A percentile compares a stretch with the other conserved stretches of the same genome.
These are phyloP conservation scores for Canavalia gladiata DNA, from an alignment of 306 rosid species.

Conservation along the genomic window DNA sequence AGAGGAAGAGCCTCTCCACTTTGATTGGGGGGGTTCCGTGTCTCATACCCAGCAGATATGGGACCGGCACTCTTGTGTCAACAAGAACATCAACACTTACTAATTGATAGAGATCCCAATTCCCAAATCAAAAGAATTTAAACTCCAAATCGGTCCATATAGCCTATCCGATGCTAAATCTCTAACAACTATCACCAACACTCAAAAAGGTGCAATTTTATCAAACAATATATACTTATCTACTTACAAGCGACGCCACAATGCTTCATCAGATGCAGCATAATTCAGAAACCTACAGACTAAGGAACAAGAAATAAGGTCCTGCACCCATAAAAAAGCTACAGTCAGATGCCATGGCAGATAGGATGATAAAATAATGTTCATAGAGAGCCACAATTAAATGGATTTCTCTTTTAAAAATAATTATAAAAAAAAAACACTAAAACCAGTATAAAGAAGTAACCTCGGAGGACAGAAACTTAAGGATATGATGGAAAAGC, in stretches of 20 bases:
- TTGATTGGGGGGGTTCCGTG: slow-evolving; percentile 29
- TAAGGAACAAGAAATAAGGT: slow-evolving; percentile 80
- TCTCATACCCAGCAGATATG: slow-evolving; percentile 36
- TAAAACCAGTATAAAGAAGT: neutral
- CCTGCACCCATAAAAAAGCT: slow-evolving; percentile 60
- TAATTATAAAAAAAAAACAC: neutral
- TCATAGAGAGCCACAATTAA: slow-evolving; percentile 7
- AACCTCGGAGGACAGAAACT: slow-evolving; percentile 93
- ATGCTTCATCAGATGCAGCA: slow-evolving; percentile 91
- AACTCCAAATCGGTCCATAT: slow-evolving; percentile 1
- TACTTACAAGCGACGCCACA: slow-evolving; percentile 97
- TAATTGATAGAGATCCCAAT: slow-evolving; percentile 33
- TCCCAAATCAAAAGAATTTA: slow-evolving; percentile 23
- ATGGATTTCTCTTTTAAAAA: neutral
- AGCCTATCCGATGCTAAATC: slow-evolving; percentile 5
- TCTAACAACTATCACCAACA: slow-evolving; percentile 23
- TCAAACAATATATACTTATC: slow-evolving; percentile 51
- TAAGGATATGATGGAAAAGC: slow-evolving; percentile 82
- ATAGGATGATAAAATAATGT: slow-evolving; percentile 12
- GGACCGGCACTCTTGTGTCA: slow-evolving; percentile 33
- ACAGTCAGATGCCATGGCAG: slow-evolving; percentile 31
- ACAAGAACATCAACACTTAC: slow-evolving; percentile 39
- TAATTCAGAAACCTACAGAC: slow-evolving; percentile 82
- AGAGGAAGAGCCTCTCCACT: slow-evolving; percentile 40
- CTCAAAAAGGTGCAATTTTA: slow-evolving; percentile 18